Conservation (phyloP, 495 filamentous ascomycete genomes). For the Hypoxylon trugodes region DNA sequence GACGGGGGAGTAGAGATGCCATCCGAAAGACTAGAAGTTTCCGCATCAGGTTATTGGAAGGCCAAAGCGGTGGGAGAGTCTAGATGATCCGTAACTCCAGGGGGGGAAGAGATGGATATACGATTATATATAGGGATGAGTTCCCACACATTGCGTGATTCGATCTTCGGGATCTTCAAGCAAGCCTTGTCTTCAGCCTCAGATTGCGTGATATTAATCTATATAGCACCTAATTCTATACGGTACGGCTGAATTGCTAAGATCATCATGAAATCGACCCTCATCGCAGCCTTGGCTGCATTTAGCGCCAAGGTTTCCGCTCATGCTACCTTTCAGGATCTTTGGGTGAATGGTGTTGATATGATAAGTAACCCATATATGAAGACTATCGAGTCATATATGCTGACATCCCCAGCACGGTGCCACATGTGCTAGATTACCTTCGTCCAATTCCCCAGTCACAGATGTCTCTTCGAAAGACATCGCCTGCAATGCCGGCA, state of each 20-base stretch:
- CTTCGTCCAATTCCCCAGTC: constrained; percentile 57
- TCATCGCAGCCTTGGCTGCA: constrained; percentile 41
- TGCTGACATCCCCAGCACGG: constrained; percentile 42
- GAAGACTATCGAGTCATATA: background rate
- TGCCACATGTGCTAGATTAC: constrained; percentile 50
- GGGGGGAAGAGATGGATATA: background rate
- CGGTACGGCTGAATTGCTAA: background rate
- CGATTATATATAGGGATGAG: constrained; percentile 11
- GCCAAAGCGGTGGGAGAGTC: constrained; percentile 2
- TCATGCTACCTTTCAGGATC: constrained; percentile 61
- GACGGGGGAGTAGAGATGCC: background rate
- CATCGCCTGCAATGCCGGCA: constrained; percentile 53
- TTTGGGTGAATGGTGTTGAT: constrained; percentile 61
- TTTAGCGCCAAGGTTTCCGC: constrained; percentile 50
- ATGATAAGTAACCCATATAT: constrained; percentile 49
- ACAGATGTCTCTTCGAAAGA: constrained; percentile 50
- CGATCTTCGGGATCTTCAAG: constrained; percentile 21
- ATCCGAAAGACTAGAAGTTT: constrained; percentile 12
- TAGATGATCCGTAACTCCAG: background rate
- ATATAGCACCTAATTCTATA: background rate
- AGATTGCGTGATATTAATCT: constrained; percentile 22
- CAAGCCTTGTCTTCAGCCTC: constrained; percentile 17
- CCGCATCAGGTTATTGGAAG: background rate
- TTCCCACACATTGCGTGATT: background rate
- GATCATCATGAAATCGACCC: constrained; percentile 52